Percentiles rank a stretch among this genome's conserved stretches.
Evolutionary conservation across 1,284 basidiomycete genomes (phyloP).

Genomic region (Rhodotorula sp.): DNA sequence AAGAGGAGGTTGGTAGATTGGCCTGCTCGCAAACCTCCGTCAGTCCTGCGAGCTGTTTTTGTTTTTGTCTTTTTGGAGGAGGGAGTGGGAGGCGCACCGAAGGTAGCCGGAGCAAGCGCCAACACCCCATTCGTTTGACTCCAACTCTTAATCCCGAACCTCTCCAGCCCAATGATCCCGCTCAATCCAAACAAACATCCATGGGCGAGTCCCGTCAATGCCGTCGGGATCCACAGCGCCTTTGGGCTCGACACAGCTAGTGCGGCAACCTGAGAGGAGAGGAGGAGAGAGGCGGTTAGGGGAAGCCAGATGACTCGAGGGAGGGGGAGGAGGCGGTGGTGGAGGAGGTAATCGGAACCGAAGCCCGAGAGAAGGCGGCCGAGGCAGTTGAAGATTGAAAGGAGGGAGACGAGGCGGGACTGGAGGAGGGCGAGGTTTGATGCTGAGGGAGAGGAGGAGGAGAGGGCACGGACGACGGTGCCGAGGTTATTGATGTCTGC

Average conservation of each 20-base stretch:
- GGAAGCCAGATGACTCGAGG: constrained; percentile 32
- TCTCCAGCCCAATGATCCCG: constrained; percentile 31
- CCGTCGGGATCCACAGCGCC: constrained; percentile 25
- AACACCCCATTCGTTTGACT: constrained; percentile 30
- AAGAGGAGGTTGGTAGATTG: constrained; percentile 37
- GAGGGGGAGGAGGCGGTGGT: not conserved
- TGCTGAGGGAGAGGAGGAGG: not conserved
- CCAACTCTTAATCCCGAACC: constrained; percentile 35
- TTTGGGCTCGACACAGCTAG: not conserved
- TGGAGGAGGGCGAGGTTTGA: constrained; percentile 19
- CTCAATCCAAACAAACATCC: constrained; percentile 29
- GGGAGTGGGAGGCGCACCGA: constrained; percentile 7
- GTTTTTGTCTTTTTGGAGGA: not conserved
- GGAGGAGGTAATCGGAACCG: constrained; percentile 27
- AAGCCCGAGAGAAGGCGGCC: constrained; percentile 35
- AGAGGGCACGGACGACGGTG: constrained; percentile 26
- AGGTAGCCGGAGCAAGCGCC: constrained; percentile 34
- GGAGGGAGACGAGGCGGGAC: constrained; percentile 35
- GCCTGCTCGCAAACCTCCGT: not conserved
- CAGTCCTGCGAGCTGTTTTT: not conserved
- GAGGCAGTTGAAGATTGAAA: constrained; percentile 38
- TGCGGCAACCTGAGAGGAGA: constrained; percentile 14
- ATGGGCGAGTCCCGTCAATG: constrained; percentile 30
- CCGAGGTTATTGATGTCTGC: constrained; percentile 38
- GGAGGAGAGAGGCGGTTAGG: constrained; percentile 12